These are phyloP conservation scores for Solanum chilense DNA, from an alignment of 257 asterid species.

Conservation along the genomic window DNA sequence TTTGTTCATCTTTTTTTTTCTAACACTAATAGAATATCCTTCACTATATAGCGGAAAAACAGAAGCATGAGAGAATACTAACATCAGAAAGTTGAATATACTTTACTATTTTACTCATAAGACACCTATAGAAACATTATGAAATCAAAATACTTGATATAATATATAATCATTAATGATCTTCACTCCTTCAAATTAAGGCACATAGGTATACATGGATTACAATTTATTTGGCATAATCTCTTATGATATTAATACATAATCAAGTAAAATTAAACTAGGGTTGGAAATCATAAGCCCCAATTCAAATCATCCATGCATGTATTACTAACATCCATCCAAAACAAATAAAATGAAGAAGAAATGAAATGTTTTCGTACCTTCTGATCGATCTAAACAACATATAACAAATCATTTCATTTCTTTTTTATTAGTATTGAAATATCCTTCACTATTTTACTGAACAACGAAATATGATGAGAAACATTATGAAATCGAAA, in stretches of 20 bases:
- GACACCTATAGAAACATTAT: not conserved
- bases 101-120: not conserved
- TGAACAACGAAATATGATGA: not conserved
- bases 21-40: not conserved
- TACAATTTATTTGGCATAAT: not conserved
- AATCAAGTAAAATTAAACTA: not conserved
- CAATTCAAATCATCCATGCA: not conserved
- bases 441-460: not conserved
- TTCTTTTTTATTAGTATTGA: not conserved
- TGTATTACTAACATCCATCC: not conserved
- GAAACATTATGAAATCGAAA: not conserved
- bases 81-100: not conserved
- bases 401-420: not conserved
- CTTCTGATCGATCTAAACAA: not conserved
- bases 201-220: not conserved
- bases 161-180: too few species aligned
- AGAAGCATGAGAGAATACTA: not conserved
- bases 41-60: not conserved
- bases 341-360: not conserved
- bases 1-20: too few species aligned
- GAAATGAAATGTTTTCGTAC: not conserved
- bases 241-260: not conserved
- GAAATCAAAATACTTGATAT: not conserved
- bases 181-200: not conserved
- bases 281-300: not conserved